Evolutionary conservation across 163 green algal species (phyloP), one percentile per base, ranked within the genome.

Genomic region (Smithsoniella earleae): DNA sequence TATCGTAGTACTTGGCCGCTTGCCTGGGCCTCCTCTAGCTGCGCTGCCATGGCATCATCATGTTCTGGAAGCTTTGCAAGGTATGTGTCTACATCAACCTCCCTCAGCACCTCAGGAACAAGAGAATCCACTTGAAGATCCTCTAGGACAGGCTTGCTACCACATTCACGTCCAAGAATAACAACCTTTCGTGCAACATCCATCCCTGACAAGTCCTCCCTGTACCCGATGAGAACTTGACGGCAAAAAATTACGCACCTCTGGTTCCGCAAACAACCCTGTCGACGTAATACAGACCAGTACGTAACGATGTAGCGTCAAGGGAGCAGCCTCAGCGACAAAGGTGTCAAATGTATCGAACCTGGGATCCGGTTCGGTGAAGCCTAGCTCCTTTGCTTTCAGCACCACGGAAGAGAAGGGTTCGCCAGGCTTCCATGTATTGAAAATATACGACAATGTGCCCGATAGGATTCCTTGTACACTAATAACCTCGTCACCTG

Each of bases 121-220:
- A 89, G 55, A 36, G 65, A 84, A 38, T 83, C 78, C 3, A 82
- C 77, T 1, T 49, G 55, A 27, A 97, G 75, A 64, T 88, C 75
- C 2, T 76, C 73, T 28, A 96, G 72, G 77, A 90, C 84, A 20
- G 91, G 62, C n/a, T 84, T 52, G 37, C 90, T 44, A 0, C 92
- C 92, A 49, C 80, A 91, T 75, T 94, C 89, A 0, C 92, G 76
- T 1, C 86, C 89, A 36, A 95, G 74, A 66, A 86, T 93, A 6
- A 89, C 80, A 64, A 96, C 91, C 82, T 99, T 99, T 30, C 94
- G 78, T 0, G 92, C 94, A 20, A 99, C 94, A 75, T 99, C 94
- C 62, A 86, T 96, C 37, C 93, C 90, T 33, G 78, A 75, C 45
- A 98, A 83, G 81, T 98, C 94, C 45, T 98, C 94, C 4, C 94